Base-by-base conservation (phyloP, 257 asterid species). In the Paraleonurus japonicus region DNA sequence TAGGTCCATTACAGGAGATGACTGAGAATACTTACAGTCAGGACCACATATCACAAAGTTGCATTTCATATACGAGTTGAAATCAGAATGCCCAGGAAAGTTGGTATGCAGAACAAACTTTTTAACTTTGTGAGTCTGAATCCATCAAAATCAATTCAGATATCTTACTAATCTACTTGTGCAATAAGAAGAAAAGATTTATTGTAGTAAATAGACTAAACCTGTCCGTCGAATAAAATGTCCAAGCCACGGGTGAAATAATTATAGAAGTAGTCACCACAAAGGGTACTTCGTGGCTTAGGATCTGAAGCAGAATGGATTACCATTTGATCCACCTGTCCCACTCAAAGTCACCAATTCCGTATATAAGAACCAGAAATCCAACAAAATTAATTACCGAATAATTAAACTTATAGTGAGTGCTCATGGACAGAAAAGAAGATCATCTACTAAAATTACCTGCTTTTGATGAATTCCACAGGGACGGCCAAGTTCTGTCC, bases 401-500 rank as follows among this genome's bases (percentile, higher is more conserved):
- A 10, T 4, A 53, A 12, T 7, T 9, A 53, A 33, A 35, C 4
- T 61, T 8, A 7, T 20, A 5, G 10, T 72, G 37, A 60, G 11
- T 23, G 35, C 33, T 11, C 61, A 57, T 68, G 72, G 22, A 63
- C 10, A 27, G 8, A 32, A 45, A 69, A 65, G 73, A 61, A 12
- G 11, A 55, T 22, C 72, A 55, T 15, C 27, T n/a, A 24, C 50
- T 58, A 24, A 51, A 35, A 23, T 1, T 74, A 78, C 79, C 79
- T 68, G 79, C 62, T 74, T 78, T 39, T 78, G 97, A 79, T 91
- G 95, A 28, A 91, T 81, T 58, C 96, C 97, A 54, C 95, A 86
- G 19, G 97, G 97, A 32, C 92, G 90, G 19, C 96, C 97, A 61
- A 91, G 76, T 75, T 89, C 97, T 17, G 92, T 85, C 96, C 97